Evolutionary conservation across 805 yeast genomes (phyloP).

Genomic region (Candida ovalis): DNA sequence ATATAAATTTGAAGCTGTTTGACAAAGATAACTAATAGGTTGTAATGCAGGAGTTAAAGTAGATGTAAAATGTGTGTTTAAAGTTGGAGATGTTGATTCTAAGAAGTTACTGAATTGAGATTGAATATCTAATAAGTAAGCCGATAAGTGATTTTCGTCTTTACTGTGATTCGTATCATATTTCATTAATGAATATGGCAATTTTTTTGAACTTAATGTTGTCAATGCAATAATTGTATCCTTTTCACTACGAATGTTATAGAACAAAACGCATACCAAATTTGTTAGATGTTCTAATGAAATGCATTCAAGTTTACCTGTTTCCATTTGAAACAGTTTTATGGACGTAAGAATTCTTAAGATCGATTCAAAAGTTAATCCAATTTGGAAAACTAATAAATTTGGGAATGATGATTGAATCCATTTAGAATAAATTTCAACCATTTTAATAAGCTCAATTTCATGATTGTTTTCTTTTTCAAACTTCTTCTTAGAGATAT

Average conservation of each 20-base stretch:
- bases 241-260: constrained; percentile 21
- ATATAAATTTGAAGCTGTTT: constrained; percentile 43
- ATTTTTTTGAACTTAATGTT: constrained; percentile 24
- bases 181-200: constrained; percentile 21
- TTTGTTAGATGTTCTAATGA: constrained; percentile 16
- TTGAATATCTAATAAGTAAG: constrained; percentile 36
- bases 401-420: constrained; percentile 29
- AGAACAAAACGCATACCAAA: constrained; percentile 25
- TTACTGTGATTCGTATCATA: constrained; percentile 2
- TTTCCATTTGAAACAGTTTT: constrained; percentile 13
- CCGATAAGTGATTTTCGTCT: constrained; percentile 1
- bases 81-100: constrained; percentile 38
- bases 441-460: constrained; percentile 13
- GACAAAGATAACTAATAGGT: constrained; percentile 41
- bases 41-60: constrained; percentile 4
- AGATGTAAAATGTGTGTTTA: constrained; percentile 45
- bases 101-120: constrained; percentile 47
- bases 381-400: constrained; percentile 27
- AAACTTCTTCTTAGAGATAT: constrained; percentile 13
- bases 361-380: constrained; percentile 27
- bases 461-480: constrained; percentile 9
- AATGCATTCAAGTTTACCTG: constrained; percentile 9
- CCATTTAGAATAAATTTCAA: constrained; percentile 21
- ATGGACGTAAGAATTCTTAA: constrained; percentile 22
- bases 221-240: constrained; percentile 24